Evolutionary conservation across 768 basidiomycete species (phyloP).

Genomic region (Lenzites betulinus): DNA sequence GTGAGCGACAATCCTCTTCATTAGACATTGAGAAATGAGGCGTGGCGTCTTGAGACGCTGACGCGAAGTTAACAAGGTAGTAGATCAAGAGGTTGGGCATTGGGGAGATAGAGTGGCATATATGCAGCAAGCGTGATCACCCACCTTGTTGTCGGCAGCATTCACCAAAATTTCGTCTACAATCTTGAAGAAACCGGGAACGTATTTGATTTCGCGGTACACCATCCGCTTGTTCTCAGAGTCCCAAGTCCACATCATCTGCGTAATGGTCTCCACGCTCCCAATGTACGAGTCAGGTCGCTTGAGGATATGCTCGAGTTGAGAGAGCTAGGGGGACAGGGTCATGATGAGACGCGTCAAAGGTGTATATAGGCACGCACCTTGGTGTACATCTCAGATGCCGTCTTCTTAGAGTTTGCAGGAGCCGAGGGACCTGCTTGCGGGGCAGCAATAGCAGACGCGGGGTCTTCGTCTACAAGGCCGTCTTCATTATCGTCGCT

Average conservation of each 20-base stretch:
- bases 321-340: conserved; percentile 65
- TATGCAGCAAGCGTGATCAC: conserved; percentile 6
- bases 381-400: conserved; percentile 90
- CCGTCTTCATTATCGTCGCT: conserved; percentile 47
- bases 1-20: background rate
- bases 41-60: background rate
- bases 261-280: conserved; percentile 85
- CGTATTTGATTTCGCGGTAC: conserved; percentile 80
- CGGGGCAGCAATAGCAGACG: conserved; percentile 36
- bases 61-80: background rate
- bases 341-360: conserved; percentile 1
- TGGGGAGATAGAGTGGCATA: background rate
- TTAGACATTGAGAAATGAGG: background rate
- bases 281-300: conserved; percentile 97
- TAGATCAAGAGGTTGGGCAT: background rate
- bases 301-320: conserved; percentile 92
- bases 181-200: conserved; percentile 99
- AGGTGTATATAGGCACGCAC: conserved; percentile 41
- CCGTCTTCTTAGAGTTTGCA: conserved; percentile 66
- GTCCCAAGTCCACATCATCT: conserved; percentile 95
- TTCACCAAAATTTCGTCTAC: conserved; percentile 99
- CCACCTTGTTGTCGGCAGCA: conserved; percentile 97
- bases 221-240: conserved; percentile 82
- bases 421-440: conserved; percentile 29
- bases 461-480: conserved; percentile 44